Conservation (phyloP, 2,329 filamentous ascomycete genomes). For the Nemania sp. region DNA sequence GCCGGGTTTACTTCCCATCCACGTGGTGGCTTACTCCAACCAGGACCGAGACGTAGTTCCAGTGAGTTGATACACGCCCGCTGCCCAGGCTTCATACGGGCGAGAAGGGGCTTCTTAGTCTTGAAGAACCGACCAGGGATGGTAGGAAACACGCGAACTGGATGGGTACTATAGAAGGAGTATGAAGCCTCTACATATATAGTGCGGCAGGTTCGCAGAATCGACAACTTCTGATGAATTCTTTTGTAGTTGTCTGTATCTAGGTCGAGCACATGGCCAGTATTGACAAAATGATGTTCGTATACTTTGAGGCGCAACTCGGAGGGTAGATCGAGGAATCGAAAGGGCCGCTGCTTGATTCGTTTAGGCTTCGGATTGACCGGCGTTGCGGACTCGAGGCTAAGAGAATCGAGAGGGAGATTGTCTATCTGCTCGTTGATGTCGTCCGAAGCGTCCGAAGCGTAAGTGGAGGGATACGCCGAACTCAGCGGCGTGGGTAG, state of each 20-base stretch:
- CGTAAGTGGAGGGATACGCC: slow-evolving; percentile 53
- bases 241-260: slow-evolving; percentile 73
- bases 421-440: slow-evolving; percentile 55
- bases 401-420: slow-evolving; percentile 58
- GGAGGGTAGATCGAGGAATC: slow-evolving; percentile 74
- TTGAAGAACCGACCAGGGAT: slow-evolving; percentile 75
- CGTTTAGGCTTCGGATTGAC: slow-evolving; percentile 49
- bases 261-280: slow-evolving; percentile 71
- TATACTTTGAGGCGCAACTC: slow-evolving; percentile 80
- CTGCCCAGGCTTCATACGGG: slow-evolving; percentile 71
- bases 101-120: slow-evolving; percentile 77
- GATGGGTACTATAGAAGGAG: slow-evolving; percentile 72
- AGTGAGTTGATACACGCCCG: slow-evolving; percentile 71
- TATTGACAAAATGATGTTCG: slow-evolving; percentile 68
- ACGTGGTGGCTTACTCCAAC: slow-evolving; percentile 76
- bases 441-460: slow-evolving; percentile 56
- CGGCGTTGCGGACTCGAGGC: slow-evolving; percentile 53
- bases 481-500: slow-evolving; percentile 55
- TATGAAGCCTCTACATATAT: slow-evolving; percentile 73
- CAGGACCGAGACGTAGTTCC: slow-evolving; percentile 78
- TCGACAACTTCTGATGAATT: slow-evolving; percentile 68
- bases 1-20: slow-evolving; percentile 76
- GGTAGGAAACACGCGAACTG: slow-evolving; percentile 75
- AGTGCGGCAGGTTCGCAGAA: slow-evolving; percentile 71
- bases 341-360: slow-evolving; percentile 63